phyloP scores from a whole-genome alignment of 1,284 basidiomycete species.

The Pseudozyma thailandica region DNA sequence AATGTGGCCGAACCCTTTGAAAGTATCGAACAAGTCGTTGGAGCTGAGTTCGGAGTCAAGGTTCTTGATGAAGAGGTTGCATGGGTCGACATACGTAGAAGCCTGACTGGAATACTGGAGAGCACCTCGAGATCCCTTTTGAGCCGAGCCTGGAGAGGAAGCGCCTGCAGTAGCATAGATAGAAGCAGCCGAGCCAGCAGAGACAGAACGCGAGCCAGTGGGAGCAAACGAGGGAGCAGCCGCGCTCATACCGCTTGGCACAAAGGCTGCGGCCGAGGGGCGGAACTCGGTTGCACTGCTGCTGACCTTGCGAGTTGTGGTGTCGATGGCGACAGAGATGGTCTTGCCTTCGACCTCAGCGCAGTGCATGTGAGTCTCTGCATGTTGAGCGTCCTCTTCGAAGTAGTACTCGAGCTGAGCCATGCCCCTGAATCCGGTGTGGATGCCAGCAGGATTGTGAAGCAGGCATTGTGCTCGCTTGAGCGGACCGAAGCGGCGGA shows the following conservation, averaged over 20 bases:
- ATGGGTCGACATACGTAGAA: slow-evolving; percentile 59
- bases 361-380: slow-evolving; percentile 59
- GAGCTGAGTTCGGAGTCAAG: slow-evolving; percentile 50
- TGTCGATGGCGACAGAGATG: slow-evolving; percentile 58
- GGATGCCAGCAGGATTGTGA: slow-evolving; percentile 52
- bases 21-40: slow-evolving; percentile 51
- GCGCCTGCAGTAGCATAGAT: slow-evolving; percentile 38
- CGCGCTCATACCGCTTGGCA: slow-evolving; percentile 49
- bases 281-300: slow-evolving; percentile 46
- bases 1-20: slow-evolving; percentile 62
- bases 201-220: slow-evolving; percentile 28
- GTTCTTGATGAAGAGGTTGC: slow-evolving; percentile 66
- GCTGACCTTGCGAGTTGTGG: slow-evolving; percentile 28
- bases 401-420: slow-evolving; percentile 53
- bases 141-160: slow-evolving; percentile 15
- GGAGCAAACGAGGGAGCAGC: slow-evolving; percentile 53
- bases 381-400: slow-evolving; percentile 54
- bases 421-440: slow-evolving; percentile 62
- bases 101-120: slow-evolving; percentile 56
- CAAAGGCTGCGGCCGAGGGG: slow-evolving; percentile 50
- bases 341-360: slow-evolving; percentile 55
- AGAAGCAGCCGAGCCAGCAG: slow-evolving; percentile 46
- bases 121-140: slow-evolving; percentile 24
- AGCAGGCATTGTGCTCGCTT: slow-evolving; percentile 51
- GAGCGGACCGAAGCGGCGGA: slow-evolving; percentile 58